phyloP scores from a whole-genome alignment of 1,139 yeast genomes.

The Yamadazyma kanchanaburiensis region DNA sequence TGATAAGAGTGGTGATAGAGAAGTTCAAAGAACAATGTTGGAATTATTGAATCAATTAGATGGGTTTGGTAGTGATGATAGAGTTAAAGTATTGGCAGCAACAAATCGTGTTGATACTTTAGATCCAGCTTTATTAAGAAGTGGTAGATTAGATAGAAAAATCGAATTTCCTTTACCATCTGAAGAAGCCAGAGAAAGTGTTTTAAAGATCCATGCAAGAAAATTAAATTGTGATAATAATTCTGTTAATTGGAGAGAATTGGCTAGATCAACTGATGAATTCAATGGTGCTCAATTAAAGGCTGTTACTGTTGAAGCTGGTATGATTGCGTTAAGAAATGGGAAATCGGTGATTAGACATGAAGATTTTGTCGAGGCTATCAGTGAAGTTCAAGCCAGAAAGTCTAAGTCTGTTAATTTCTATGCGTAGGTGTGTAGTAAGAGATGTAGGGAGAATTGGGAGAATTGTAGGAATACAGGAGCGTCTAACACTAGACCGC shows the following conservation, averaged over 20 bases:
- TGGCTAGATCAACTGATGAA: slow-evolving; percentile 97
- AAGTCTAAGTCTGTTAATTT: slow-evolving; percentile 92
- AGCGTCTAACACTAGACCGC: too few relatives aligned
- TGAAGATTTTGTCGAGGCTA: slow-evolving; percentile 98
- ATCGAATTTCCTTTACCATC: slow-evolving; percentile 97
- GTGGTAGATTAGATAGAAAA: slow-evolving; percentile 96
- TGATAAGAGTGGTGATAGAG: slow-evolving; percentile 96
- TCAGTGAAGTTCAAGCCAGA: slow-evolving; percentile 97
- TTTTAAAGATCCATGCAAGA: slow-evolving; percentile 93
- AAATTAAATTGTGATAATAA: slow-evolving; percentile 88
- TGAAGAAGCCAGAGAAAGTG: slow-evolving; percentile 96
- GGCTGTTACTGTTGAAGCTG: slow-evolving; percentile 98
- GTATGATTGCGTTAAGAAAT: slow-evolving; percentile 97
- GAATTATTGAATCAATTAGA: slow-evolving; percentile 94
- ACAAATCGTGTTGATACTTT: slow-evolving; percentile 96
- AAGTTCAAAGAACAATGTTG: slow-evolving; percentile 98
- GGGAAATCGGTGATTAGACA: slow-evolving; percentile 91
- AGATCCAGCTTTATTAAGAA: slow-evolving; percentile 95
- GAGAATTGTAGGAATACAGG: too few relatives aligned
- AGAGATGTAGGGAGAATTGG: too few relatives aligned
- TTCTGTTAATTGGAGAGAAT: slow-evolving; percentile 94
- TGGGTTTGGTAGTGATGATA: slow-evolving; percentile 97
- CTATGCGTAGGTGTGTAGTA: slow-evolving; percentile 76
- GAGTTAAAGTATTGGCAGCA: slow-evolving; percentile 96
- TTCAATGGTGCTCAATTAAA: slow-evolving; percentile 98